Base-by-base conservation (phyloP, 495 filamentous ascomycete species). In the Parathielavia appendiculata region DNA sequence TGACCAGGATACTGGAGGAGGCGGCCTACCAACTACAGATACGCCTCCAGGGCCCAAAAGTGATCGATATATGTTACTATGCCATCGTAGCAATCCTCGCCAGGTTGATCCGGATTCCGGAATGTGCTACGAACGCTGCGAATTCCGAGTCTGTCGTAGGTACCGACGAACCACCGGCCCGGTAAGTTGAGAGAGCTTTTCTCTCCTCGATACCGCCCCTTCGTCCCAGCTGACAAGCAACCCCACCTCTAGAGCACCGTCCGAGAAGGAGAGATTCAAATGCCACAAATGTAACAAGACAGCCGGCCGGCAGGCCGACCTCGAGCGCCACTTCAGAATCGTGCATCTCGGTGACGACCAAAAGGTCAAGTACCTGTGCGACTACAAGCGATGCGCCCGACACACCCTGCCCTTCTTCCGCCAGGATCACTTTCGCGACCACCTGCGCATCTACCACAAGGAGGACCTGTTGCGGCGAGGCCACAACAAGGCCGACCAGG, bases 361-460 rank as follows among this genome's bases (percentile, higher is more conserved):
- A 26, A 77, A 76, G 63, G 65, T 66, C 10, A 56, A 67, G 36
- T 78, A 64, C 56, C 53, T 47, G 0, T 78, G 76, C 64, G 76
- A 79, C 62, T 76, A 73, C 63, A 65, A 62, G 38, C 66, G 55
- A 34, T 79, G 77, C 52, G 43, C 51, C 34, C 73, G 77, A 3
- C 66, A 69, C 36, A 56, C 63, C 12, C 39, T 62, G 1, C 70
- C 75, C 12, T 78, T 78, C 64, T 65, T 61, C 50, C 68, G 77
- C 1, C 68, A 68, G 16, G 77, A 79, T 47, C 77, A 78, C 57
- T 76, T 69, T 48, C 68, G 79, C 16, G 78, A 81, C 40, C 80
- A 83, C 59, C 69, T 77, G 10, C 68, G 78, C 12, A 71, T 76
- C 12, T 77, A 57, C 50, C 80, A 83, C 67, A 69, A 64, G 22